Base-by-base conservation (phyloP, 1,284 basidiomycete genomes). In the Leccinum angustisporum region DNA sequence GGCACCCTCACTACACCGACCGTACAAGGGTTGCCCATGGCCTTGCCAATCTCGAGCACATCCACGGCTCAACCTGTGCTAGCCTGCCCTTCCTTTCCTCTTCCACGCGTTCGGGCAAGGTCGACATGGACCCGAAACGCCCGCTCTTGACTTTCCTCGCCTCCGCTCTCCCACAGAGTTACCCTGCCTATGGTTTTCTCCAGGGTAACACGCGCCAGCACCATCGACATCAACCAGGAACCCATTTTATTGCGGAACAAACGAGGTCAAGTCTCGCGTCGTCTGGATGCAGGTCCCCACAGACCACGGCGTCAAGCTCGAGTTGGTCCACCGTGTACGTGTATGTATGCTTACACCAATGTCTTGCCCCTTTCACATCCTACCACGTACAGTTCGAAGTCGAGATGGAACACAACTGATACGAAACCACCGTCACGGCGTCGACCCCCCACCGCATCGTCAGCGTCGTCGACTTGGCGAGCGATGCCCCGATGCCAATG, bases 341-440 rank as follows among this genome's bases (percentile, higher is more conserved):
- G 5, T 21, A 21, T 21, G 21, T 21, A 21, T 38, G 2, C 4
- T 10, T 1, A 21, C 9, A 33, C 3, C 14, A 4, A 2, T 16
- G 4, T 11, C 2, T 36, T 2, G 0, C 33, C 58, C 65, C 9
- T 57, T 27, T 9, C n/a, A 0, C 53, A 6, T 4, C 5, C 1
- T 21, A 2, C 13, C n/a, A n/a, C n/a, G n/a, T 40, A 40, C 16
- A 91, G 70, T n/a, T n/a, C n/a, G n/a, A n/a, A n/a, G 88, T 92
- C n/a, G 90, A 92, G 80, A 90, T 93, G 90, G 72, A 86, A 70
- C 86, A 93, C 75, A 93, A 92, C 75, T 92, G 90, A 90, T 93
- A 93, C 61, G 90, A 93, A 71, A 82, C 89, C 3, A 80, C 88
- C 5, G 84, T 93, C 38, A 86, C 88, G 4, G 82, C 83, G 1